phyloP scores from a whole-genome alignment of 23 red algal species.

The Gracilariopsis chorda region DNA sequence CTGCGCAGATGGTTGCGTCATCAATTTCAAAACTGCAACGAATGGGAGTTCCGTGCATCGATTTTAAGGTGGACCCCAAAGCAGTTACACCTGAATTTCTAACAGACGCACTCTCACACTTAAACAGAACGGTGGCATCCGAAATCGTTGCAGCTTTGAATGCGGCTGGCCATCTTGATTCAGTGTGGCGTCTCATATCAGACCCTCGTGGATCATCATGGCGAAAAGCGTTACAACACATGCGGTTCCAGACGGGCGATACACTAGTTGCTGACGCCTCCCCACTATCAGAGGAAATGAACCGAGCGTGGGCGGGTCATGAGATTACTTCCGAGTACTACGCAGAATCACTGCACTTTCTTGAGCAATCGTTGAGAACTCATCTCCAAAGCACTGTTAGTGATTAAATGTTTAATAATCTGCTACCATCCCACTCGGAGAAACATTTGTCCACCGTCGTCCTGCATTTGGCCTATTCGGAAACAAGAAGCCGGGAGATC shows the following conservation, averaged over 20 bases:
- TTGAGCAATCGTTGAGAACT: constrained; percentile 1
- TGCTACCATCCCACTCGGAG: no score
- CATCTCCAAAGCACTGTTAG: background rate
- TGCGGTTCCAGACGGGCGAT: background rate
- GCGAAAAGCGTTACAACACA: constrained; percentile 8
- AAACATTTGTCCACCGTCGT: no score
- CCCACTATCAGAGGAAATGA: constrained; percentile 29
- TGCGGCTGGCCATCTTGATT: constrained; percentile 20
- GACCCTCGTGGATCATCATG: constrained; percentile 22
- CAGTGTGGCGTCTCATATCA: background rate
- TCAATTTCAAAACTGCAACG: background rate
- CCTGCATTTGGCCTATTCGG: no score
- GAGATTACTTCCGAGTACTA: constrained; percentile 48
- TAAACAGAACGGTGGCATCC: background rate
- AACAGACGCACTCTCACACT: background rate
- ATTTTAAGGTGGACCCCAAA: constrained; percentile 11
- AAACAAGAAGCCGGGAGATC: no score
- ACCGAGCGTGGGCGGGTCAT: constrained; percentile 50
- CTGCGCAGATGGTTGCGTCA: background rate
- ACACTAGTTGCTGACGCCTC: constrained; percentile 35
- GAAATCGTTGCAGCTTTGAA: constrained; percentile 39
- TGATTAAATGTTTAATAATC: no score
- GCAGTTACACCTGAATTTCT: constrained; percentile 31
- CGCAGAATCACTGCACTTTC: constrained; percentile 28
- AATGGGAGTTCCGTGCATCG: background rate